Evolutionary conservation across 1,284 basidiomycete genomes (phyloP).

Genomic region (Fomes fomentarius): DNA sequence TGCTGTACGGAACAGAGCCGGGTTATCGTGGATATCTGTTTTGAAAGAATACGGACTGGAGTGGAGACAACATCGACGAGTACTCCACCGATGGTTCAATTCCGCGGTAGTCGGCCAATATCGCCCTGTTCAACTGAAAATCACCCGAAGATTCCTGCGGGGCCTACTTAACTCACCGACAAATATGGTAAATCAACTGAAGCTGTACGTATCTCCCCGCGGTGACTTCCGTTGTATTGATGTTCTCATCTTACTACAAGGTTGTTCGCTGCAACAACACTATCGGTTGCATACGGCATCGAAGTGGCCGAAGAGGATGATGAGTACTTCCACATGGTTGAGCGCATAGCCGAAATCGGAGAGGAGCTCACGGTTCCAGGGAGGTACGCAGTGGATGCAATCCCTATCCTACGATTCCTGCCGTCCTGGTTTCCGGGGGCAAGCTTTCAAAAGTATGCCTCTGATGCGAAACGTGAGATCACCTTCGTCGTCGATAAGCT

Average conservation of each 20-base stretch:
- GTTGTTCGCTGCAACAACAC: background rate
- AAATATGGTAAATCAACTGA: background rate
- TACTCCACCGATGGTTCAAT: constrained; percentile 1
- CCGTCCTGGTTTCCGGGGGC: constrained; percentile 31
- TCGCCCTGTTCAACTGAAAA: background rate
- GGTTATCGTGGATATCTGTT: background rate
- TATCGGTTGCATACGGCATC: background rate
- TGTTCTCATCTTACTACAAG: background rate
- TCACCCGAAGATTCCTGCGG: background rate
- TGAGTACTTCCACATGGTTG: background rate
- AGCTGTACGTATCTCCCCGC: background rate
- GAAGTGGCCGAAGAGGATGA: background rate
- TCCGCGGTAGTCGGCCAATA: background rate
- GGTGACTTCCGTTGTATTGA: background rate
- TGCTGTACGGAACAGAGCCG: background rate
- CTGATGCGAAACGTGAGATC: background rate
- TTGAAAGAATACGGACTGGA: background rate
- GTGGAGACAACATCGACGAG: background rate
- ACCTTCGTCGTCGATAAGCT: background rate
- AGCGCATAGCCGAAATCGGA: background rate
- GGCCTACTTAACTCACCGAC: background rate
- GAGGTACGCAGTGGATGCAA: background rate
- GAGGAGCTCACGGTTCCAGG: background rate
- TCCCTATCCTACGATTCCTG: constrained; percentile 17
- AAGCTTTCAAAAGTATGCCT: constrained; percentile 12